Base-by-base conservation (phyloP, 2,329 filamentous ascomycete species). In the Bimuria novae-zelandiae region DNA sequence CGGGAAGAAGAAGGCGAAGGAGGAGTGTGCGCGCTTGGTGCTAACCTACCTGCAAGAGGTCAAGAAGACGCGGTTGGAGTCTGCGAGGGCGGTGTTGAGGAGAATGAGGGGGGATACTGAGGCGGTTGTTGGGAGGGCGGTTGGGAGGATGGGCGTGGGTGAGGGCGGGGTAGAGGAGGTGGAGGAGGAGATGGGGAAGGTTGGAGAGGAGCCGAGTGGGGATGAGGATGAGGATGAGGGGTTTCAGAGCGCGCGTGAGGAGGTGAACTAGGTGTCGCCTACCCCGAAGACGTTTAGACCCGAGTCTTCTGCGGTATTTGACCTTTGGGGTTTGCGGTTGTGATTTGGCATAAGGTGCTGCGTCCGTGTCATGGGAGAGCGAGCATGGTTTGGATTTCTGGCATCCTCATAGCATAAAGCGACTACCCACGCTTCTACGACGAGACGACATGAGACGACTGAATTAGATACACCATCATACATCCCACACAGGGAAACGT, bases 1-100 rank as follows among this genome's bases (percentile, higher is more conserved):
- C 55, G 80, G 80, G 2, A 78, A 76, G 70, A 80, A 79, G 65
- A 77, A 70, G 42, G 79, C 79, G 0, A 80, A 77, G 63, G 77
- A 82, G 52, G 73, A 75, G 55, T 76, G 78, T 64, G 79, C 79
- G n/a, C 63, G 70, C 51, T 49, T 67, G 29, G 73, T 79, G 8
- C 50, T 78, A 25, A 59, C 48, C 22, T 69, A 79, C 39, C 58
- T 82, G 39, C 63, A 68, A 46, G 66, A 64, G 14, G 69, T 80
- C 30, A 57, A 33, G 55, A 59, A 55, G 43, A 35, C 53, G 52
- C 42, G 71, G 52, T n/a, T 61, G 48, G 56, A 29, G 36, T 57
- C 47, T 32, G 65, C 53, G 23, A 30, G 33, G 55, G 49, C 17
- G 51, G 41, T 68, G 45, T 49, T 68, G 59, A 43, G 30, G 50